phyloP scores from a whole-genome alignment of 352 stramenopile genomes.

The Phytophthora crassamura region DNA sequence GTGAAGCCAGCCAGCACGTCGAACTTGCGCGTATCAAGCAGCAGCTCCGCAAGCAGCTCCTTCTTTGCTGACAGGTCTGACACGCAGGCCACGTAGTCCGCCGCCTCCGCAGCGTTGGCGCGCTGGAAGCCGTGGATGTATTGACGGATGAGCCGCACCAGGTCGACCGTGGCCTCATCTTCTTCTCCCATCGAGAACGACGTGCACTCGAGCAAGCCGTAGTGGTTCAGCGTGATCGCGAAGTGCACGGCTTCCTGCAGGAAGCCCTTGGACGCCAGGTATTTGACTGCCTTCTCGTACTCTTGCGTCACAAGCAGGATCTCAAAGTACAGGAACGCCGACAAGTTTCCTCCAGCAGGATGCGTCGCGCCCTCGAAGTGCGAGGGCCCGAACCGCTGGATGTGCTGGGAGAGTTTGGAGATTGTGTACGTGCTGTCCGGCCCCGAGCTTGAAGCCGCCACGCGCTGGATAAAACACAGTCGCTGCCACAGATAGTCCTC shows the following conservation, averaged over 20 bases:
- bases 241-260: slow-evolving; percentile 85
- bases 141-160: slow-evolving; percentile 83
- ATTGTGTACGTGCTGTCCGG: slow-evolving; percentile 75
- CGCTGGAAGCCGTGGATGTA: slow-evolving; percentile 88
- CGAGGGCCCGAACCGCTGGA: slow-evolving; percentile 75
- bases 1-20: slow-evolving; percentile 81
- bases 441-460: slow-evolving; percentile 37
- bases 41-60: slow-evolving; percentile 71
- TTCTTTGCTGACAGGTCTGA: slow-evolving; percentile 68
- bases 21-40: slow-evolving; percentile 86
- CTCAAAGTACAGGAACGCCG: slow-evolving; percentile 82
- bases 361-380: slow-evolving; percentile 69
- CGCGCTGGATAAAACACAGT: slow-evolving; percentile 79
- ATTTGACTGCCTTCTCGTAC: slow-evolving; percentile 85
- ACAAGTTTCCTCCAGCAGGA: slow-evolving; percentile 47
- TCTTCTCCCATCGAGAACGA: slow-evolving; percentile 66
- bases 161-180: slow-evolving; percentile 65
- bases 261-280: slow-evolving; percentile 79
- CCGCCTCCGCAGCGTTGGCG: slow-evolving; percentile 74
- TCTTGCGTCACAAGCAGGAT: slow-evolving; percentile 82
- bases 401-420: slow-evolving; percentile 64
- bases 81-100: slow-evolving; percentile 84
- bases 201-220: slow-evolving; percentile 68
- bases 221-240: slow-evolving; percentile 81
- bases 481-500: slow-evolving; percentile 90